phyloP scores from a whole-genome alignment of 116 monocot species.

The Dioscorea cayenensis region DNA sequence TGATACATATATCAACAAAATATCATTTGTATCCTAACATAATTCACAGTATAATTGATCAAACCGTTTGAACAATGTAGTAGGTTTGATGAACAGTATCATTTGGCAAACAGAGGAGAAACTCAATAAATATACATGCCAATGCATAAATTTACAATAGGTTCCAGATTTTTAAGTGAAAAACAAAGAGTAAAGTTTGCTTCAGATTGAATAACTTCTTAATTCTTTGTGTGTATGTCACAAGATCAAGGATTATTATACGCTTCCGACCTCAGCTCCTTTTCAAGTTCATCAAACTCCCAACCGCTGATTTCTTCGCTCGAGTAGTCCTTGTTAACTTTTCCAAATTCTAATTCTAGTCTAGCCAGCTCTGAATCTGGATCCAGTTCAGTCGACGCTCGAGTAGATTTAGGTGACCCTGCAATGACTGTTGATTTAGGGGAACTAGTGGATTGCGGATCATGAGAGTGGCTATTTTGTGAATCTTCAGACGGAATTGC shows the following conservation, averaged over 20 bases:
- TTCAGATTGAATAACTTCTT: no score
- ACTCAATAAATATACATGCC: no score
- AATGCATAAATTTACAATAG: no score
- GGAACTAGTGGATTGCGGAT: slow-evolving; percentile 4
- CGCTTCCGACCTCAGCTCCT: slow-evolving; percentile 49
- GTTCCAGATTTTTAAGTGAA: no score
- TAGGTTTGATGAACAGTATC: no score
- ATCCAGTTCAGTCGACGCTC: slow-evolving; percentile 15
- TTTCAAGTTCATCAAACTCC: slow-evolving; percentile 96
- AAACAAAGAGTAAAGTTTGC: no score
- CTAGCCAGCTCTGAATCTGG: slow-evolving; percentile 67
- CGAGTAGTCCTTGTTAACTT: slow-evolving; percentile 33
- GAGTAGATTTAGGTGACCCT: slow-evolving; percentile 16
- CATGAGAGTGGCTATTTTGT: slow-evolving; percentile 5
- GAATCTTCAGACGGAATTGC: slow-evolving; percentile 5
- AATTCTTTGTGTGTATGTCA: neutral
- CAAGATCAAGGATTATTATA: neutral
- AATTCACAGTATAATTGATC: no score
- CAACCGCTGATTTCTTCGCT: slow-evolving; percentile 72
- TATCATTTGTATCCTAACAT: no score
- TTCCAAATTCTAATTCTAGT: slow-evolving; percentile 63
- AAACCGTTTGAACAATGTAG: no score
- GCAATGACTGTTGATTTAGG: slow-evolving; percentile 9
- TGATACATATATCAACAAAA: neutral
- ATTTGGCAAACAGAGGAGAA: no score